These are phyloP conservation scores for Entomortierella parvispora DNA, from an alignment of 192 early-diverging fungal genomes.

Conservation along the genomic window DNA sequence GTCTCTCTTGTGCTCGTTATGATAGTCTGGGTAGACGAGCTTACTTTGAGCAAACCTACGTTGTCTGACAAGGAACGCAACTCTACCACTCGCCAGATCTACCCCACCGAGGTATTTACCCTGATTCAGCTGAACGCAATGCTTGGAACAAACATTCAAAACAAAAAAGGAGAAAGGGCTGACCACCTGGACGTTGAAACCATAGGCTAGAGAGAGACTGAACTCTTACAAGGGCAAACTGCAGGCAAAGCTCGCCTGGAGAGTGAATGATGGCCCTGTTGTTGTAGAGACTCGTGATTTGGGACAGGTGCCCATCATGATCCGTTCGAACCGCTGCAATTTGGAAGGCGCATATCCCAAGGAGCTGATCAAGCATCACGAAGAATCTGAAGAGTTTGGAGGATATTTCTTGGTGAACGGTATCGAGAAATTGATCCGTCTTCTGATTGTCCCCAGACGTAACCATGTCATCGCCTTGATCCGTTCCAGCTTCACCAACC, in stretches of 20 bases:
- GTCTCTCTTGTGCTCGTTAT: conserved; percentile 9
- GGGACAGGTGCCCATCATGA: conserved; percentile 91
- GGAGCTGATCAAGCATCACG: conserved; percentile 77
- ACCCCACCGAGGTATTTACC: conserved; percentile 69
- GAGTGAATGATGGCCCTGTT: conserved; percentile 84
- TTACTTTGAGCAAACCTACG: conserved; percentile 78
- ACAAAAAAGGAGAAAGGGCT: too few species aligned
- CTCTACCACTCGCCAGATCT: conserved; percentile 65
- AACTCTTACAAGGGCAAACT: conserved; percentile 86
- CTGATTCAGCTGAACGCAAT: too few species aligned
- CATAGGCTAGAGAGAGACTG: conserved; percentile 73
- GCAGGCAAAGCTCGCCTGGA: conserved; percentile 81
- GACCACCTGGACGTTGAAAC: background rate
- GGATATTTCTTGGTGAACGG: conserved; percentile 98
- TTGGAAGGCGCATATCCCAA: conserved; percentile 76
- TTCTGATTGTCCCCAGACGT: conserved; percentile 92
- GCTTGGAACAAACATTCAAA: too few species aligned
- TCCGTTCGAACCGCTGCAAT: conserved; percentile 88
- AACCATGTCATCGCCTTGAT: conserved; percentile 91
- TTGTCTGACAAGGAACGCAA: conserved; percentile 71
- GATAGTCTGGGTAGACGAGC: conserved; percentile 81
- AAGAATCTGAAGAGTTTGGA: conserved; percentile 97
- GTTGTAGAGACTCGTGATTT: conserved; percentile 69
- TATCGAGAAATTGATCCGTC: conserved; percentile 94
- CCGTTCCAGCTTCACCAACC: conserved; percentile 88